Evolutionary conservation across 2,329 filamentous ascomycete genomes (phyloP).

Genomic region (Microascus cirrosus): DNA sequence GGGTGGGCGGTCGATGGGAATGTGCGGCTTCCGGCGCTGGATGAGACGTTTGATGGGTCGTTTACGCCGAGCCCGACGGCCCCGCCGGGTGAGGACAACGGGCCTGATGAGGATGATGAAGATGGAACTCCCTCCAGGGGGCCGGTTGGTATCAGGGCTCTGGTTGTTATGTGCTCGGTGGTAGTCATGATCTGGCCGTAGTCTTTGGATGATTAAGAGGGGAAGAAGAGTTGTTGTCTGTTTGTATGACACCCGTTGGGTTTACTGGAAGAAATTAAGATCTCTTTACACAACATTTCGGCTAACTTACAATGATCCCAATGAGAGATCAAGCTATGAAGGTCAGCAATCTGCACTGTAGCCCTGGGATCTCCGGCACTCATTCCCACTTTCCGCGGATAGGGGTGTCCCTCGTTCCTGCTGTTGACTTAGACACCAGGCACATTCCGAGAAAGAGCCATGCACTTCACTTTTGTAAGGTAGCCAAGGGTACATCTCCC

Average conservation of each 20-base stretch:
- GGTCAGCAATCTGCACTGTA: too few relatives aligned
- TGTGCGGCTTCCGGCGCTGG: conserved; percentile 58
- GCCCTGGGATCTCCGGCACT: too few relatives aligned
- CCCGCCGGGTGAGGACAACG: neutral
- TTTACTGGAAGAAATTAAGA: neutral
- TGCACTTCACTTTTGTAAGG: too few relatives aligned
- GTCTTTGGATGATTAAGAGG: neutral
- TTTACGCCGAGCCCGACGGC: conserved; percentile 3
- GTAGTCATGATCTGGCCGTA: neutral
- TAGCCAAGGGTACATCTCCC: too few relatives aligned
- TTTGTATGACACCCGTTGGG: neutral
- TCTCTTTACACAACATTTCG: neutral
- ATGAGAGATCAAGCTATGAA: too few relatives aligned
- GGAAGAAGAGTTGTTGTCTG: neutral
- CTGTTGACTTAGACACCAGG: too few relatives aligned
- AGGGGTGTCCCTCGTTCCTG: too few relatives aligned
- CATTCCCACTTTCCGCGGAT: too few relatives aligned
- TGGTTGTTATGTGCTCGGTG: neutral
- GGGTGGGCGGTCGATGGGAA: conserved; percentile 66
- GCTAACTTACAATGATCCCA: too few relatives aligned
- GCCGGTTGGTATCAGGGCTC: neutral
- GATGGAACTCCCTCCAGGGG: neutral
- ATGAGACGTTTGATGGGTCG: conserved; percentile 31
- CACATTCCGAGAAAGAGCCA: too few relatives aligned
- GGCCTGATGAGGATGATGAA: neutral